phyloP scores from a whole-genome alignment of 352 stramenopile species.

The Globisporangium alternatum region DNA sequence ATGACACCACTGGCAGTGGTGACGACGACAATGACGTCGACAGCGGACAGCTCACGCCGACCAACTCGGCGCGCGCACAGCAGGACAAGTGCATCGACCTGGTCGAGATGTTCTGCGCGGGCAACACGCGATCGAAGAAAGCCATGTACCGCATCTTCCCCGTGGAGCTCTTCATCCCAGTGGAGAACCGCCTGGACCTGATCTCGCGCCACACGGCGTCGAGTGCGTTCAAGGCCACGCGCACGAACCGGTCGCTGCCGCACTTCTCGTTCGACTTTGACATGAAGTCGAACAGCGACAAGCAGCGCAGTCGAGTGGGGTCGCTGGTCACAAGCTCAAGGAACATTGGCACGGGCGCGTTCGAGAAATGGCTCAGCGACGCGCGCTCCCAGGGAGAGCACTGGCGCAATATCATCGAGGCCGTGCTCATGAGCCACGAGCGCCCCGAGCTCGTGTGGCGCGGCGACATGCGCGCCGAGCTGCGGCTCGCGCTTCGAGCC shows the following conservation, averaged over 20 bases:
- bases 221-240: constrained; percentile 35
- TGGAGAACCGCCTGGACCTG: constrained; percentile 45
- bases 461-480: constrained; percentile 54
- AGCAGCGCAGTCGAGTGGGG: constrained; percentile 38
- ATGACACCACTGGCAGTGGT: constrained; percentile 4
- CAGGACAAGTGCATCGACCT: constrained; percentile 61
- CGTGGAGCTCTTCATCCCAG: constrained; percentile 76
- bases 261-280: constrained; percentile 75
- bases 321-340: constrained; percentile 32
- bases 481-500: constrained; percentile 43
- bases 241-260: constrained; percentile 45
- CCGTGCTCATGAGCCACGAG: constrained; percentile 55
- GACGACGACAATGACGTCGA: constrained; percentile 18
- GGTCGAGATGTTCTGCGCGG: constrained; percentile 80
- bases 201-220: constrained; percentile 60
- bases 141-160: constrained; percentile 77
- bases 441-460: constrained; percentile 74
- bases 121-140: constrained; percentile 76
- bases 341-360: constrained; percentile 37
- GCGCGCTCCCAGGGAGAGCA: constrained; percentile 64
- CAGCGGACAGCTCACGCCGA: constrained; percentile 34
- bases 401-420: constrained; percentile 69
- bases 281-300: constrained; percentile 38
- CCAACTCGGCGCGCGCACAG: constrained; percentile 28
- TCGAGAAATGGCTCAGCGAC: constrained; percentile 65